phyloP scores from a whole-genome alignment of 2,329 filamentous ascomycete genomes.

The Teratosphaeria destructans region DNA sequence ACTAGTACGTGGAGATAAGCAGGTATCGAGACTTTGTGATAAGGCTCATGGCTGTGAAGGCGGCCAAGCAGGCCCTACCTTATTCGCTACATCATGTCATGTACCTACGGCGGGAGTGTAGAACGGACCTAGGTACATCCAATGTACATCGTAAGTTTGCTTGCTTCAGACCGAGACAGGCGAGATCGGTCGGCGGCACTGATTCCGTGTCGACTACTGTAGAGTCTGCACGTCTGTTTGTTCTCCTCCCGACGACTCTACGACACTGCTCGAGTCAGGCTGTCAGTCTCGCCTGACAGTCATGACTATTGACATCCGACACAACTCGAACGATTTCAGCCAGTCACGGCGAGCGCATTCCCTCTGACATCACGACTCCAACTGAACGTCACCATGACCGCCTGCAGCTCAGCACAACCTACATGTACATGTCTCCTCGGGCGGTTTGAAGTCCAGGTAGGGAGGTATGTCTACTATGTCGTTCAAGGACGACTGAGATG shows the following conservation, averaged over 20 bases:
- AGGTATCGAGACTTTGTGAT: background rate
- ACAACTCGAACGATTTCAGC: background rate
- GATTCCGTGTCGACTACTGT: background rate
- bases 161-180: background rate
- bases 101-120: background rate
- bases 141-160: too few species aligned
- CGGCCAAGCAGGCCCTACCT: background rate
- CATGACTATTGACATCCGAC: too few species aligned
- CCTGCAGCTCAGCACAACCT: background rate
- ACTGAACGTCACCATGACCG: background rate
- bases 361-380: background rate
- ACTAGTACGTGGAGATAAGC: background rate
- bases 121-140: too few species aligned
- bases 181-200: background rate
- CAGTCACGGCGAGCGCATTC: background rate
- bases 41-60: background rate
- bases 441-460: too few species aligned
- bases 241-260: too few species aligned
- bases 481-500: background rate
- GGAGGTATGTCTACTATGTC: too few species aligned
- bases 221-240: too few species aligned
- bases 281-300: too few species aligned
- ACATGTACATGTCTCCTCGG: too few species aligned
- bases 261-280: too few species aligned
- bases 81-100: background rate